phyloP scores from a whole-genome alignment of 768 basidiomycete genomes.

The Asterophora parasitica region DNA sequence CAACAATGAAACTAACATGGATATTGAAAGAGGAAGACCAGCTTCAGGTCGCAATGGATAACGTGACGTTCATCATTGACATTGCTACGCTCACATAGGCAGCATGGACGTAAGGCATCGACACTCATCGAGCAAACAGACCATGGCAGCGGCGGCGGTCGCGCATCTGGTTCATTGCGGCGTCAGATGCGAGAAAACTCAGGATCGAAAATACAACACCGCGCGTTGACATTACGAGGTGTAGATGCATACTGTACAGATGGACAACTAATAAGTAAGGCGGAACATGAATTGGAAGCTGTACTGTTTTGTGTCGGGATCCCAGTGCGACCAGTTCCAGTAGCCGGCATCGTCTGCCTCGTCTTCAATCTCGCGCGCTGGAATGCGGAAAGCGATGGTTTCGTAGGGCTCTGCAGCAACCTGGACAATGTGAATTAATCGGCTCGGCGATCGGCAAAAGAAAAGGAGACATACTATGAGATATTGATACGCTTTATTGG shows the following conservation, averaged over 20 bases:
- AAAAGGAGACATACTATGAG: conserved; percentile 68
- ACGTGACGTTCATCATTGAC: too few species aligned
- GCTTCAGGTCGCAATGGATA: too few species aligned
- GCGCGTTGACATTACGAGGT: neutral
- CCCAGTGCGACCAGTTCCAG: conserved; percentile 99
- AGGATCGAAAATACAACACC: conserved; percentile 18
- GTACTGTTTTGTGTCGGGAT: conserved; percentile 98
- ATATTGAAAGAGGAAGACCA: too few species aligned
- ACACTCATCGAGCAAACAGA: too few species aligned
- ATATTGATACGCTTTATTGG: conserved; percentile 96
- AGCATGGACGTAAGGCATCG: too few species aligned
- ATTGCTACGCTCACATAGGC: too few species aligned
- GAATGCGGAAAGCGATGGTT: conserved; percentile 98
- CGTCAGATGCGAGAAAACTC: conserved; percentile 4
- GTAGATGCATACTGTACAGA: conserved; percentile 4
- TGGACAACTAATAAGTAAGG: conserved; percentile 33
- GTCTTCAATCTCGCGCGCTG: conserved; percentile 94
- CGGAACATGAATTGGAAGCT: conserved; percentile 98
- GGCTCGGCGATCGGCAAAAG: neutral
- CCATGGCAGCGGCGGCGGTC: too few species aligned
- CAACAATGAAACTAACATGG: too few species aligned
- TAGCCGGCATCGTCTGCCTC: conserved; percentile 86
- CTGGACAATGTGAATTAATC: conserved; percentile 42
- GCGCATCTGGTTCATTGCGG: neutral
- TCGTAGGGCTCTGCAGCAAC: conserved; percentile 99